Base-by-base conservation (phyloP, 108 stramenopile species). In the Pseudonitzschia pungens region DNA sequence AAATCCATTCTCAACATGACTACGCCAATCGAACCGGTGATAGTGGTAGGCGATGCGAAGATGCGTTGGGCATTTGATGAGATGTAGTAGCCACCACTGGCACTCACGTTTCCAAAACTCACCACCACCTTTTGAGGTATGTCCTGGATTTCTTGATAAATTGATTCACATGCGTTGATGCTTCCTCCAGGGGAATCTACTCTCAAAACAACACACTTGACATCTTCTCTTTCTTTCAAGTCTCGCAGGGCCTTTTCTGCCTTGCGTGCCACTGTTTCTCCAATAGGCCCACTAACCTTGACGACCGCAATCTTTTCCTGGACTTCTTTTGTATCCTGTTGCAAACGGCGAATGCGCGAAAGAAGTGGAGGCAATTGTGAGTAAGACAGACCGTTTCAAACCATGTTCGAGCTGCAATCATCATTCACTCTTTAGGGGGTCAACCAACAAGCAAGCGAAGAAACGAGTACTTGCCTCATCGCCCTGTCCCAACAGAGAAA, bases 81-180 rank as follows among this genome's bases (percentile, higher is more conserved):
- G 33, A 92, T 86, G 81, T 92, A 92, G 77, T 92, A 92, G 5
- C 92, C 92, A 20, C 89, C 92, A 65, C 88, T 89, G 31, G 92
- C 92, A 42, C 86, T 86, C 18, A 80, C 77, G 77, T 92, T 90
- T 29, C 86, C 86, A 72, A 92, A 86, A 26, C 86, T 87, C 31
- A 88, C 87, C 40, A 92, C 78, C 10, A 77, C 77, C 33, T 79
- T 77, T 48, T 86, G 76, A 15, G 73, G 74, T 54, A 88, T 36
- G 58, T 84, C 74, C 60, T 86, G 71, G 18, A 87, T 52, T 54
- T 90, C 86, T 69, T 89, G 86, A 22, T 80, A 72, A 41, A 92
- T 85, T 20, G 85, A 72, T 77, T 92, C 92, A 20, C 88, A 89
- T n/a, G 92, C 89, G 28, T 69, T 74, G 32, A 87, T 85, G 27